Evolutionary conservation across 106 monocot species (phyloP), one percentile per base, ranked within the genome.

Genomic region (Cymbidium sinense): DNA sequence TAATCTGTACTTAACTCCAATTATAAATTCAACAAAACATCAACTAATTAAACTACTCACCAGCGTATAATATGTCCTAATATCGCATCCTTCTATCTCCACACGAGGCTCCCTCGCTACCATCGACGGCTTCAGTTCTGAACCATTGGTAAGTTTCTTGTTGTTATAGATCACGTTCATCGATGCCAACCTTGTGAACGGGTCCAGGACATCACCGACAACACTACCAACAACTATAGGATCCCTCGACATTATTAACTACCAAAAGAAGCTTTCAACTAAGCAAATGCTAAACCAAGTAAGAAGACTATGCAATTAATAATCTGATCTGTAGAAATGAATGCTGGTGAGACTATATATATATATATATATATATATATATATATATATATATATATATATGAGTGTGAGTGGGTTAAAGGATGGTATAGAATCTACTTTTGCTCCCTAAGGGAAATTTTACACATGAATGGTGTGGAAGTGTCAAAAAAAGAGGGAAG

Each of bases 131-230:
- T 84, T 89, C 50, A 95, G 87, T 70, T 88, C 87, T 11, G 87
- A 85, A 19, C 95, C 95, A 62, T 92, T 95, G 21, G 82, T 92
- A 35, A 95, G 58, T 73, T 95, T 89, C 75, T 80, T 87, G 73
- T 80, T 83, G 81, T 83, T 82, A 79, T 84, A 95, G 18, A 81
- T 25, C 36, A 95, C 80, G 64, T 78, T 83, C 30, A 92, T 62
- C 7, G 85, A 76, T 25, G 88, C 88, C 0, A 88, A 71, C 39
- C 74, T 84, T 11, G 29, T 50, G 69, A 95, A 95, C 1, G 91
- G 91, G 79, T 95, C 95, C n/a, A 95, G 25, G 8, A 95, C 77
- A 50, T 95, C 95, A 6, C 89, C 95, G 13, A 95, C 81, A 20
- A 95, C 85, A 37, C 82, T 71, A 0, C 95, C 91, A 12, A 95